Percentiles rank a stretch among this genome's conserved stretches.
These are phyloP conservation scores for Albugo candida DNA, from an alignment of 352 stramenopile genomes.

Conservation along the genomic window DNA sequence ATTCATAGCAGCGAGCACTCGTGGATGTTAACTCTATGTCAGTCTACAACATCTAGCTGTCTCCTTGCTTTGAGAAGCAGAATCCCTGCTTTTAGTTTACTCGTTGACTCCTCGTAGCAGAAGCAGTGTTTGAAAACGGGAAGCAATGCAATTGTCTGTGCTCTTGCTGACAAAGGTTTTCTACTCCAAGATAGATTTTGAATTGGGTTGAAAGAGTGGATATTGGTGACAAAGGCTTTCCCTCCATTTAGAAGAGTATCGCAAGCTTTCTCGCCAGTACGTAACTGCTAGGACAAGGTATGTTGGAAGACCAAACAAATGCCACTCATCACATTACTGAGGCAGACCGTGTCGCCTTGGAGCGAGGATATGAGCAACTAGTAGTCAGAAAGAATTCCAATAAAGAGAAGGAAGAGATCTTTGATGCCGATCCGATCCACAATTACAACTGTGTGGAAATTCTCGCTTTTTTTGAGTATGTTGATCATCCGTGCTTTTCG, in stretches of 20 bases:
- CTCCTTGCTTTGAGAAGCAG: conserved; percentile 56
- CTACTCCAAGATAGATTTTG: conserved; percentile 37
- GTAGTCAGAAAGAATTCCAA: no score
- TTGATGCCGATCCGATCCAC: no score
- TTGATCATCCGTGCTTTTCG: conserved; percentile 65
- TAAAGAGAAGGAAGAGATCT: conserved; percentile 40
- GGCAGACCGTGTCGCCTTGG: conserved; percentile 31
- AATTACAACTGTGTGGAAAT: conserved; percentile 55
- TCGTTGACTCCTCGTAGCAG: conserved; percentile 28
- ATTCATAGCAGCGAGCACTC: no score
- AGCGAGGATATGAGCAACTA: conserved; percentile 27
- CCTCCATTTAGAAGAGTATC: conserved; percentile 40
- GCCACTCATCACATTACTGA: no score
- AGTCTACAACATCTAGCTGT: no score
- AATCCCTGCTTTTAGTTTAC: conserved; percentile 50
- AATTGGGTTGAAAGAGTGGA: conserved; percentile 44
- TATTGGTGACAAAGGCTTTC: conserved; percentile 60
- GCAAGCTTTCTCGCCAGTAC: conserved; percentile 35
- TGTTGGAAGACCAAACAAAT: conserved; percentile 29
- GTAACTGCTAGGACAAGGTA: conserved; percentile 27
- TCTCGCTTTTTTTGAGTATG: conserved; percentile 72
- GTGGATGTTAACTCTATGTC: no score
- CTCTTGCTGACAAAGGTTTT: no score
- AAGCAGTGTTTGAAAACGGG: no score
- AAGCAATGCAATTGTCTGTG: no score